phyloP scores from a whole-genome alignment of 371 early-diverging fungal genomes.

The Actinomucor elegans region DNA sequence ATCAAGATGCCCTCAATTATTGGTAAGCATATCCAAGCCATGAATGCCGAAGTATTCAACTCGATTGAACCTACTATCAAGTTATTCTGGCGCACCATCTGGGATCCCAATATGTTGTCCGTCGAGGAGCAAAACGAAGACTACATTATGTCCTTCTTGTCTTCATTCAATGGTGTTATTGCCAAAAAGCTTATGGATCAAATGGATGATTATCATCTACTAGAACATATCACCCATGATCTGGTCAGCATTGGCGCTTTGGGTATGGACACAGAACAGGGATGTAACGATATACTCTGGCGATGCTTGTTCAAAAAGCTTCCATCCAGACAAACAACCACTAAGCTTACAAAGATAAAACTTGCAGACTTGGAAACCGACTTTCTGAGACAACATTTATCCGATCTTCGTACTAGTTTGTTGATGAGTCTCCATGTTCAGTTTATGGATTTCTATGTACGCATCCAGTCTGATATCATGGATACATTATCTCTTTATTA shows the following conservation, averaged over 20 bases:
- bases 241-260: background rate
- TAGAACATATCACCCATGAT: slow-evolving; percentile 10
- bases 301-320: no score
- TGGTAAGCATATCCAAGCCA: slow-evolving; percentile 22
- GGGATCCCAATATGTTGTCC: slow-evolving; percentile 5
- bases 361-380: background rate
- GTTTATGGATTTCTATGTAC: slow-evolving; percentile 16
- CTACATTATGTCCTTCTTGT: slow-evolving; percentile 2
- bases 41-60: slow-evolving; percentile 13
- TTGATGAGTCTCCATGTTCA: slow-evolving; percentile 18
- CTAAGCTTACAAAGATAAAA: background rate
- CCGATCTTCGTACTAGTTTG: slow-evolving; percentile 7
- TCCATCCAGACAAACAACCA: no score
- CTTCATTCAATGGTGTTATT: slow-evolving; percentile 17
- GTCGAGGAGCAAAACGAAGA: background rate
- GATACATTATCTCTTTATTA: slow-evolving; percentile 8
- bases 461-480: slow-evolving; percentile 11
- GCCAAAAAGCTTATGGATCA: slow-evolving; percentile 11
- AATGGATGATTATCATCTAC: slow-evolving; percentile 10
- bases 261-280: background rate
- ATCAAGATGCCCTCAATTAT: slow-evolving; percentile 13
- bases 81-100: slow-evolving; percentile 8
- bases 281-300: background rate
- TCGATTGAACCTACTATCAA: slow-evolving; percentile 11
- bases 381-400: slow-evolving; percentile 10